Evolutionary conservation across 192 early-diverging fungal species (phyloP), one percentile per base, ranked within the genome.

Genomic region (Coemansia sp.): DNA sequence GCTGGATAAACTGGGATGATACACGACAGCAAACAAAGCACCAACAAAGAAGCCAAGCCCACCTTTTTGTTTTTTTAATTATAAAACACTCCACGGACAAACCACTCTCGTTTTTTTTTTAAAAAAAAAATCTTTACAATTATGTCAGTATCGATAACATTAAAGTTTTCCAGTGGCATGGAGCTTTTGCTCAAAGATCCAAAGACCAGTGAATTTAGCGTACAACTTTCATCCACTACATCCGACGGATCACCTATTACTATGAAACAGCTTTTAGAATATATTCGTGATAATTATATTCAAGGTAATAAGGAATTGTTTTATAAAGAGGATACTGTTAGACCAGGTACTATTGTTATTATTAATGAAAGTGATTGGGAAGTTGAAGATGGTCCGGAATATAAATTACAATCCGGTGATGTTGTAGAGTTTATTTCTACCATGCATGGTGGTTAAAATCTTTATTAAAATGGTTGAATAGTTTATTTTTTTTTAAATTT

Each of bases 341-440:
- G 93, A 5, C 89, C 95, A 0, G 97, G 97, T 4, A 93, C 97
- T 32, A 72, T 99, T 9, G 94, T 97, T 10, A 78, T 99, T 26
- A 84, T 99, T 29, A 99, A 99, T 55, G 90, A 92, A 30, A 78
- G 81, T 3, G 97, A 99, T 59, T 99, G 95, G 95, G 97, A 99
- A 64, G 71, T 99, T 24, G 86, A 89, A 63, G 94, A 91, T 17
- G 88, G 90, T 38, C 62, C 87, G 27, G 87, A 93, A 39, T 95
- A 95, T 55, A 63, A 77, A 48, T 50, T 99, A 30, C 53, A 90
- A 56, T 73, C 89, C 36, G 64, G 73, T 23, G 95, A 97, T 64
- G 72, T 77, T 28, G 85, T 99, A 41, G 83, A 91, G 19, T 97
- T 99, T 70, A 97, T 99, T 53, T 93, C 90, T 17, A 99, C 97